These are phyloP conservation scores for Suillus paluster DNA, from an alignment of 768 basidiomycete species.

Conservation along the genomic window DNA sequence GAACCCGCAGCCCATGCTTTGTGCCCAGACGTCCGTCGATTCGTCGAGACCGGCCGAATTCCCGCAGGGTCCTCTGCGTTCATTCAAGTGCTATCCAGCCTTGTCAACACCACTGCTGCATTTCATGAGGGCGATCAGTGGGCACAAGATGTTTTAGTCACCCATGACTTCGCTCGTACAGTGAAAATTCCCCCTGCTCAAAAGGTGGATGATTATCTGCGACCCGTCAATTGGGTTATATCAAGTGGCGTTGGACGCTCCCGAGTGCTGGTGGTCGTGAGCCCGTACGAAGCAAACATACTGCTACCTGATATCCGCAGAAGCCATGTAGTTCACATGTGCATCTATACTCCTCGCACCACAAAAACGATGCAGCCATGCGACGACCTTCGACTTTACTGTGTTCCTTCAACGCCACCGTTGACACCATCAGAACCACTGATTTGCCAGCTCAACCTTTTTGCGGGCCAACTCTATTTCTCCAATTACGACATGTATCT, in stretches of 20 bases:
- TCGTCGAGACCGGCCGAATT: too few relatives aligned
- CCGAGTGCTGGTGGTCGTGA: conserved; percentile 40
- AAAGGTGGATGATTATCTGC: conserved; percentile 22
- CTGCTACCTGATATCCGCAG: conserved; percentile 42
- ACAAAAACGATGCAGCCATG: conserved; percentile 38
- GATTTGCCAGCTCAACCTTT: too few relatives aligned
- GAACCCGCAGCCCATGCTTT: conserved; percentile 27
- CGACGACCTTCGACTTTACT: conserved; percentile 34
- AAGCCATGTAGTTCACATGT: conserved; percentile 40
- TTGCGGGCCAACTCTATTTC: too few relatives aligned
- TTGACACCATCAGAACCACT: too few relatives aligned
- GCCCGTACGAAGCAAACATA: conserved; percentile 44
- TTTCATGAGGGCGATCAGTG: too few relatives aligned
- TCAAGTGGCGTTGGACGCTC: conserved; percentile 20
- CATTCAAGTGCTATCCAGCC: too few relatives aligned
- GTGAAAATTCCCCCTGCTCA: background rate
- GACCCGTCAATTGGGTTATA: conserved; percentile 35
- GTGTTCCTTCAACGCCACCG: too few relatives aligned
- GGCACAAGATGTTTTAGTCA: too few relatives aligned
- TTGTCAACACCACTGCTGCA: too few relatives aligned
- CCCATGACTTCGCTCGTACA: conserved; percentile 18
- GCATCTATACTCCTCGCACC: conserved; percentile 47
- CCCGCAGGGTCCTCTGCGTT: too few relatives aligned
- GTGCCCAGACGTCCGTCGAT: conserved; percentile 20
- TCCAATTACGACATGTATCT: too few relatives aligned